A percentile compares a stretch with the other conserved stretches of the same genome.
Conservation (phyloP, 108 stramenopile species). For the Cyclotella sp. region DNA sequence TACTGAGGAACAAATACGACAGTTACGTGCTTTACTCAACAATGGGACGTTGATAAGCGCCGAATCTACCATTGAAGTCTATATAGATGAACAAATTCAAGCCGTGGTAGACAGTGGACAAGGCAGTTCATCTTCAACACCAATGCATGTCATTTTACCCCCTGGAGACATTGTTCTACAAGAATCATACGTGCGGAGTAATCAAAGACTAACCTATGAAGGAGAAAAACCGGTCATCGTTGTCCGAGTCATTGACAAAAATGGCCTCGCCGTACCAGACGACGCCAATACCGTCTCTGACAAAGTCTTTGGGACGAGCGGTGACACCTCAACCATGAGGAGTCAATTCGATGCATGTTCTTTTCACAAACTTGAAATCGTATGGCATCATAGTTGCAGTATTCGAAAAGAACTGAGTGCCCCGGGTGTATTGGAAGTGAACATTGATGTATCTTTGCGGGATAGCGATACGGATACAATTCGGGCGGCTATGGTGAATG, state of each 20-base stretch:
- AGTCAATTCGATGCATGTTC: slow-evolving; percentile 40
- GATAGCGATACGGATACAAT: slow-evolving; percentile 18
- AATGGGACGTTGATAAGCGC: slow-evolving; percentile 34
- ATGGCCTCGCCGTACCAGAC: slow-evolving; percentile 21
- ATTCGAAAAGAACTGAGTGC: slow-evolving; percentile 15
- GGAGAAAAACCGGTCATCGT: slow-evolving; percentile 36
- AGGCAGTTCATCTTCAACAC: background rate
- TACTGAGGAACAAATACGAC: slow-evolving; percentile 25
- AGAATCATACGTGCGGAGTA: background rate
- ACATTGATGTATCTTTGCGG: slow-evolving; percentile 12
- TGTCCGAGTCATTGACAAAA: slow-evolving; percentile 41
- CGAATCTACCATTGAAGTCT: slow-evolving; percentile 26
- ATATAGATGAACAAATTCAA: background rate
- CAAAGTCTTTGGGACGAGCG: slow-evolving; percentile 49
- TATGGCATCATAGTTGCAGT: slow-evolving; percentile 11
- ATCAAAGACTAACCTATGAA: slow-evolving; percentile 13
- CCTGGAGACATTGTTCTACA: background rate
- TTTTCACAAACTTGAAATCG: slow-evolving; percentile 38
- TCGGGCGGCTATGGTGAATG: background rate
- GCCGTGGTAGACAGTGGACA: background rate
- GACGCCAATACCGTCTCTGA: slow-evolving; percentile 29
- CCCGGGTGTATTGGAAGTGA: slow-evolving; percentile 45
- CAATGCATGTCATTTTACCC: background rate
- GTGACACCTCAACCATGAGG: slow-evolving; percentile 27
- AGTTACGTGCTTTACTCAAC: slow-evolving; percentile 30